Evolutionary conservation across 805 yeast genomes (phyloP).

Genomic region (Cyberlindnera maclurae): DNA sequence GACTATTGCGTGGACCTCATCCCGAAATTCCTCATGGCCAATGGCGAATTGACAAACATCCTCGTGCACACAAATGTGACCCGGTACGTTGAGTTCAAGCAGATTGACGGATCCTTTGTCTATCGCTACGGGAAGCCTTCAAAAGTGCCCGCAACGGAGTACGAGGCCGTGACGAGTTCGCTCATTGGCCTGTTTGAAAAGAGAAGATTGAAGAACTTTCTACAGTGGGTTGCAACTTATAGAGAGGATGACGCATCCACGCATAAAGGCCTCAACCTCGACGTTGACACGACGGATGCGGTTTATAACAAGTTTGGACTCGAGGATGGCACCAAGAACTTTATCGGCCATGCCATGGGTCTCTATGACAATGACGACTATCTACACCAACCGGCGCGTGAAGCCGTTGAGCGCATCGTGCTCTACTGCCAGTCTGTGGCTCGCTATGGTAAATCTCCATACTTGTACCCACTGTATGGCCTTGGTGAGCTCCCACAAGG

Average conservation of each 20-base stretch:
- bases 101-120: conserved; percentile 92
- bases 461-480: conserved; percentile 92
- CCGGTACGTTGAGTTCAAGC: conserved; percentile 91
- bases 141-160: conserved; percentile 88
- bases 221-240: conserved; percentile 81
- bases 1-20: conserved; percentile 98
- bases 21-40: conserved; percentile 95
- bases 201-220: conserved; percentile 86
- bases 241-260: conserved; percentile 73
- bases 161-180: conserved; percentile 86
- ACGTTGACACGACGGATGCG: conserved; percentile 84
- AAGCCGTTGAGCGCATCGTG: conserved; percentile 78
- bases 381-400: conserved; percentile 82
- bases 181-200: conserved; percentile 95
- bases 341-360: conserved; percentile 98
- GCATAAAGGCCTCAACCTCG: conserved; percentile 81
- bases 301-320: conserved; percentile 84
- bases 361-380: conserved; percentile 91
- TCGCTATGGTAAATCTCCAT: conserved; percentile 93
- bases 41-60: conserved; percentile 94
- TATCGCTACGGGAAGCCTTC: conserved; percentile 80
- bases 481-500: conserved; percentile 99
- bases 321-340: conserved; percentile 89
- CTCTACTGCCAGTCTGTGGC: conserved; percentile 88
- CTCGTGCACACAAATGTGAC: conserved; percentile 95